Percentiles rank a stretch among this genome's conserved stretches.
These are phyloP conservation scores for Boletus subparvulus DNA, from an alignment of 768 basidiomycete genomes.

Conservation along the genomic window DNA sequence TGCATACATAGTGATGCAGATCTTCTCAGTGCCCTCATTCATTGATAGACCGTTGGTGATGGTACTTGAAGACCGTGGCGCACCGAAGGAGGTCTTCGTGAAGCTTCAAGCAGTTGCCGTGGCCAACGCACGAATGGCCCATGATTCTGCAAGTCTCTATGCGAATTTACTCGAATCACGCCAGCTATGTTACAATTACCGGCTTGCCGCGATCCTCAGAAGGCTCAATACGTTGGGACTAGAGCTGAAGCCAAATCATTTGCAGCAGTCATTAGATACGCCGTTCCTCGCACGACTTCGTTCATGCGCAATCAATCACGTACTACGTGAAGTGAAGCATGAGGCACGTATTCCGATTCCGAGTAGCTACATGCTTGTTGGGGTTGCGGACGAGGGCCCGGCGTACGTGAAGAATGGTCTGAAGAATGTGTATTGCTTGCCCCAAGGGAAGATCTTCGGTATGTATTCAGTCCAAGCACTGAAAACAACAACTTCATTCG, in stretches of 20 bases:
- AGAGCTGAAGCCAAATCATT: slow-evolving; percentile 40
- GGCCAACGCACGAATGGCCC: slow-evolving; percentile 55
- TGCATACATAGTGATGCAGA: background rate
- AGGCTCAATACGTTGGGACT: slow-evolving; percentile 48
- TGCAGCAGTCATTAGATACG: slow-evolving; percentile 43
- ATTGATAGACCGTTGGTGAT: slow-evolving; percentile 63
- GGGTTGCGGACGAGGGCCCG: slow-evolving; percentile 81
- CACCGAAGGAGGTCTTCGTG: slow-evolving; percentile 55
- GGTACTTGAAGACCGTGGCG: slow-evolving; percentile 75
- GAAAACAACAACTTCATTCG: background rate
- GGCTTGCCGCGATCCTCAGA: slow-evolving; percentile 50
- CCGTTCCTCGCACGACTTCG: slow-evolving; percentile 59
- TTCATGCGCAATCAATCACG: slow-evolving; percentile 58
- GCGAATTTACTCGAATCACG: slow-evolving; percentile 49
- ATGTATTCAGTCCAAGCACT: slow-evolving; percentile 11
- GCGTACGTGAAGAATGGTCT: slow-evolving; percentile 51
- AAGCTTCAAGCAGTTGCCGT: slow-evolving; percentile 63
- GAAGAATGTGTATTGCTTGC: slow-evolving; percentile 53
- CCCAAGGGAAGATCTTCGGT: slow-evolving; percentile 68
- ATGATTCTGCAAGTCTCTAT: slow-evolving; percentile 54
- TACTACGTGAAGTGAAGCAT: slow-evolving; percentile 74
- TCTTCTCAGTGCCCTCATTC: background rate
- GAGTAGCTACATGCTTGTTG: slow-evolving; percentile 67
- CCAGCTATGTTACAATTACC: slow-evolving; percentile 45
- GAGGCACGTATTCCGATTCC: slow-evolving; percentile 72